These are phyloP conservation scores for Penicillium ochrochloron DNA, from an alignment of 495 filamentous ascomycete genomes.

Conservation along the genomic window DNA sequence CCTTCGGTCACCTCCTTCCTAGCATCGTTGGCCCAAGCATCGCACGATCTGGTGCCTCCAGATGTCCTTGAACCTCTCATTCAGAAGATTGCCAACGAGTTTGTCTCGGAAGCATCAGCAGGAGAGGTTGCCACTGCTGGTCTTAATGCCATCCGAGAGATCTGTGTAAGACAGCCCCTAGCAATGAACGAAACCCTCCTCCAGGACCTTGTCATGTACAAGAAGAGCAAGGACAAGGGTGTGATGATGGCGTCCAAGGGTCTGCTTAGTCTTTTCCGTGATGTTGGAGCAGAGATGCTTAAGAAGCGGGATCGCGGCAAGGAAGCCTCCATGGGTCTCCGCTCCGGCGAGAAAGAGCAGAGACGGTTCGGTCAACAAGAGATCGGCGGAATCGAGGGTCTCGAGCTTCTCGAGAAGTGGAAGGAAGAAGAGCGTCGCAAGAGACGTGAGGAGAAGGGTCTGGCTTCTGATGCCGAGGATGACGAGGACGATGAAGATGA, in stretches of 20 bases:
- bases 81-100: slow-evolving; percentile 96
- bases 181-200: slow-evolving; percentile 94
- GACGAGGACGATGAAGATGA: slow-evolving; percentile 69
- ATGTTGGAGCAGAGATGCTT: slow-evolving; percentile 86
- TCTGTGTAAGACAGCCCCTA: slow-evolving; percentile 88
- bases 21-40: slow-evolving; percentile 87
- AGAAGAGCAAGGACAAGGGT: slow-evolving; percentile 96
- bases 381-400: slow-evolving; percentile 82
- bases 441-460: slow-evolving; percentile 68
- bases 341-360: slow-evolving; percentile 68
- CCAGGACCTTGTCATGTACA: slow-evolving; percentile 96
- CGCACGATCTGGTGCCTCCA: slow-evolving; percentile 89
- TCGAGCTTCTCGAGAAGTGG: slow-evolving; percentile 90
- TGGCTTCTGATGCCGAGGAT: slow-evolving; percentile 57
- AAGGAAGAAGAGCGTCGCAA: slow-evolving; percentile 85
- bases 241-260: slow-evolving; percentile 97
- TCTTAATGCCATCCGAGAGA: slow-evolving; percentile 91
- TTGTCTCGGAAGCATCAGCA: slow-evolving; percentile 93
- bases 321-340: slow-evolving; percentile 83
- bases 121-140: slow-evolving; percentile 90
- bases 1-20: slow-evolving; percentile 93
- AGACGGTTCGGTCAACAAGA: slow-evolving; percentile 79
- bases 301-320: slow-evolving; percentile 91
- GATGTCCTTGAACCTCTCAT: slow-evolving; percentile 91
- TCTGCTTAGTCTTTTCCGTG: slow-evolving; percentile 85